Evolutionary conservation across 2,329 filamentous ascomycete species (phyloP).

Genomic region (Albifimbria verrucaria): DNA sequence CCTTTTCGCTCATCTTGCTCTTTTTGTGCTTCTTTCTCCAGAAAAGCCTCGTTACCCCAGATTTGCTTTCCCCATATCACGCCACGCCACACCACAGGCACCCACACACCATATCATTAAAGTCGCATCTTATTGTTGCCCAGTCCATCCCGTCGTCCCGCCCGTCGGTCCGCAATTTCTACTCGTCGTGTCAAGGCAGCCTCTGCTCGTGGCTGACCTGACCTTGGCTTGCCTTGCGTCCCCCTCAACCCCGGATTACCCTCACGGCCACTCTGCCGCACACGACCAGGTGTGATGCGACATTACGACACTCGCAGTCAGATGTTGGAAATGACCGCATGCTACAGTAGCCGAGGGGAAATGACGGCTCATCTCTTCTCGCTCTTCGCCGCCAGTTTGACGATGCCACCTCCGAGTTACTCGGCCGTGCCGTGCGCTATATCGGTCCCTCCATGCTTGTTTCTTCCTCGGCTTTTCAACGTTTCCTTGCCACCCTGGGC

Average conservation of each 20-base stretch:
- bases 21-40: neutral
- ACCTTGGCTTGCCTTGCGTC: neutral
- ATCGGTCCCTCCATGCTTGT: neutral
- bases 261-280: neutral
- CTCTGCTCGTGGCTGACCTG: too few relatives aligned
- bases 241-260: neutral
- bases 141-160: conserved; percentile 2
- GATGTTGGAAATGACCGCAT: too few relatives aligned
- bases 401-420: neutral
- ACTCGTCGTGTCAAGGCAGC: neutral
- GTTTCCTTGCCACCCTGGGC: neutral
- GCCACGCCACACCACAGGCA: neutral
- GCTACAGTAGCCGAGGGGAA: neutral
- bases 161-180: conserved; percentile 2
- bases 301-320: neutral
- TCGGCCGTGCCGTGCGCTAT: neutral
- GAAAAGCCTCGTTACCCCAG: conserved; percentile 1
- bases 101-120: neutral
- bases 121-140: neutral
- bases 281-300: neutral
- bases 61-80: conserved; percentile 2
- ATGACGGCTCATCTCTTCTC: neutral
- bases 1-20: neutral
- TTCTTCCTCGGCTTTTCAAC: neutral
- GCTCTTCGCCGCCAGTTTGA: neutral